A percentile compares a stretch with the other conserved stretches of the same genome.
These are phyloP conservation scores for Flaveria floridana DNA, from an alignment of 140 eudicot genomes.

Conservation along the genomic window DNA sequence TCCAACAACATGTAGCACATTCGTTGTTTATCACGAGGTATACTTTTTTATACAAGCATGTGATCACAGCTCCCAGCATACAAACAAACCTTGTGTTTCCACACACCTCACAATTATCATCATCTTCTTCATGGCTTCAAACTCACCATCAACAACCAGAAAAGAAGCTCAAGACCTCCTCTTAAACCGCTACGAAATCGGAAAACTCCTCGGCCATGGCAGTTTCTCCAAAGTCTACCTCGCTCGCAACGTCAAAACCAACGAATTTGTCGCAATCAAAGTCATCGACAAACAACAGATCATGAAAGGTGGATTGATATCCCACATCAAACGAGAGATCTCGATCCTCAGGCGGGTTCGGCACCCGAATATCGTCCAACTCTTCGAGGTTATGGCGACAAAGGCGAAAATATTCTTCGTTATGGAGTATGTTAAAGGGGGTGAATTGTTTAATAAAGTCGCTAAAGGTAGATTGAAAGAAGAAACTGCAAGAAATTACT, in stretches of 20 bases:
- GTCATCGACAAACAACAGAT: constrained; percentile 23
- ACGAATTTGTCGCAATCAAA: constrained; percentile 24
- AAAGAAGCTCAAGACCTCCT: constrained; percentile 20
- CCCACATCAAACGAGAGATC: constrained; percentile 22
- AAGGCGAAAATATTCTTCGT: constrained; percentile 17
- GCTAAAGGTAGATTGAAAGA: constrained; percentile 26
- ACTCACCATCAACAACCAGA: constrained; percentile 19
- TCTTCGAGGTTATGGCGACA: constrained; percentile 19
- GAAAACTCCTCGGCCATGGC: constrained; percentile 22
- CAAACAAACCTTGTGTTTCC: not conserved
- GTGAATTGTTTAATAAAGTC: constrained; percentile 10
- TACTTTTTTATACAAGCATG: not conserved
- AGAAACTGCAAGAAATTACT: constrained; percentile 16
- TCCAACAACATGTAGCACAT: constrained; percentile 13
- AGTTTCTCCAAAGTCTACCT: constrained; percentile 25
- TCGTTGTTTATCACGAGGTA: constrained; percentile 11
- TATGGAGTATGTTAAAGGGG: constrained; percentile 22
- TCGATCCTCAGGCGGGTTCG: constrained; percentile 16
- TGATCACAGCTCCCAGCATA: not conserved
- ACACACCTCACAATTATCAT: constrained; percentile 21
- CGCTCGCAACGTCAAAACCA: constrained; percentile 19
- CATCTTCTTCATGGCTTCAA: constrained; percentile 3
- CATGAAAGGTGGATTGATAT: constrained; percentile 15
- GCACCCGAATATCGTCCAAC: constrained; percentile 24
- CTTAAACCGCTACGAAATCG: constrained; percentile 15